Evolutionary conservation across 1,284 basidiomycete genomes (phyloP).

Genomic region (Trichosporon ovoides): DNA sequence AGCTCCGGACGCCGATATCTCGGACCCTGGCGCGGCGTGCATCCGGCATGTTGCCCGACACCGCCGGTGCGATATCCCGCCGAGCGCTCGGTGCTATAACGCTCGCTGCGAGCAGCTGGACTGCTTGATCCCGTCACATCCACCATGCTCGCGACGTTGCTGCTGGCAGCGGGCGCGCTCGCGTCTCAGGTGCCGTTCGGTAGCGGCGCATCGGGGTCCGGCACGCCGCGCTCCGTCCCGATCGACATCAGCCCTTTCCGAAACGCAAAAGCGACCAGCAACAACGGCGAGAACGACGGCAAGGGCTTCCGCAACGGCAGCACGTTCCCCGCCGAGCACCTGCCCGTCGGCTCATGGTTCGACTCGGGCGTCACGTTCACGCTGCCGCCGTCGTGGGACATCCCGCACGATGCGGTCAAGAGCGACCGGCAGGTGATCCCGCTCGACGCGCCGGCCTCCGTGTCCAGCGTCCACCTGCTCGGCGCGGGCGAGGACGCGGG

Average conservation of each 20-base stretch:
- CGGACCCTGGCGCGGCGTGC: background rate
- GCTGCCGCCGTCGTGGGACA: constrained; percentile 5
- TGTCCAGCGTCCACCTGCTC: constrained; percentile 12
- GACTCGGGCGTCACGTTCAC: constrained; percentile 14
- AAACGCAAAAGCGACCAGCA: constrained; percentile 16
- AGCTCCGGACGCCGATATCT: background rate
- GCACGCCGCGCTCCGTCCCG: background rate
- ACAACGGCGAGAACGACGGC: constrained; percentile 7
- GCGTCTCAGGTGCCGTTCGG: background rate
- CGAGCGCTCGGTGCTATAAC: background rate
- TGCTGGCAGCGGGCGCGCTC: background rate
- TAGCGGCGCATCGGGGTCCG: background rate
- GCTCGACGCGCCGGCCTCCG: constrained; percentile 3
- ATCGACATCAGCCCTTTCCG: constrained; percentile 24
- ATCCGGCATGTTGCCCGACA: constrained; percentile 1
- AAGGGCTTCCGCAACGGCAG: constrained; percentile 13
- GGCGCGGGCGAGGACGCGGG: constrained; percentile 17
- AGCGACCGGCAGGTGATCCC: constrained; percentile 2
- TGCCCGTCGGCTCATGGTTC: constrained; percentile 10
- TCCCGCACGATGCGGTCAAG: constrained; percentile 6
- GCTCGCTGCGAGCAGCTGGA: background rate
- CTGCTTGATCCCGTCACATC: background rate
- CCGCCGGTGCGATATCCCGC: background rate
- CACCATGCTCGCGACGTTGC: background rate
- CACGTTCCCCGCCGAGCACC: constrained; percentile 10